Evolutionary conservation across 1,284 basidiomycete genomes (phyloP).

Genomic region (Leccinum variabile): DNA sequence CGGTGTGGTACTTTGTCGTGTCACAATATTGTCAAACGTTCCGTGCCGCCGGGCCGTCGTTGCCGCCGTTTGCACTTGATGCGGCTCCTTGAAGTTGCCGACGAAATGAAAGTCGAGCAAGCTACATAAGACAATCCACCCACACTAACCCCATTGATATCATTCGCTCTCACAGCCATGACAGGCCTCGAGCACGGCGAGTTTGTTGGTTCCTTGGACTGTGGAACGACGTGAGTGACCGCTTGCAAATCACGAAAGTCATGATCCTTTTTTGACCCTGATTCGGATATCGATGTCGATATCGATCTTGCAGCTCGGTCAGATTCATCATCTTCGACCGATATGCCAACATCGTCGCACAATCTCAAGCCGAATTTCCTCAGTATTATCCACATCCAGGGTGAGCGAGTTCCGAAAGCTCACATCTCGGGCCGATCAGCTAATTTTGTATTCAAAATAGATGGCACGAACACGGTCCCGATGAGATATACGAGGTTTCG

Average conservation of each 20-base stretch:
- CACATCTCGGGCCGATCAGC: neutral
- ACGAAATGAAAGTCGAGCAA: neutral
- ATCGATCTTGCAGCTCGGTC: constrained; percentile 65
- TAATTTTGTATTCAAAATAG: constrained; percentile 30
- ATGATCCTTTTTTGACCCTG: neutral
- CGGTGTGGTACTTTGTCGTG: neutral
- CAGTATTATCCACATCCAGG: constrained; percentile 91
- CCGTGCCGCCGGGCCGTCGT: neutral
- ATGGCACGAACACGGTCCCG: constrained; percentile 97
- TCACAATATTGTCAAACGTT: constrained; percentile 1
- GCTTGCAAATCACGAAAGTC: neutral
- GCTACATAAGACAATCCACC: constrained; percentile 19
- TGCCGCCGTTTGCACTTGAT: too few species aligned
- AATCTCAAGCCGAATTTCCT: constrained; percentile 88
- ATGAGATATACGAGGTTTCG: constrained; percentile 80
- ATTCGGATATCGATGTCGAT: constrained; percentile 1
- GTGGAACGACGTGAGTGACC: constrained; percentile 81
- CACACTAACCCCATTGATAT: neutral
- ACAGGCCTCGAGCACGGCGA: constrained; percentile 57
- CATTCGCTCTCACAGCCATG: constrained; percentile 32
- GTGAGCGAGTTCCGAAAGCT: constrained; percentile 40
- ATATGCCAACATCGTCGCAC: constrained; percentile 83
- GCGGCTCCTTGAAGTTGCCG: neutral
- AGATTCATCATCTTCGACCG: constrained; percentile 95
- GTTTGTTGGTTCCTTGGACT: constrained; percentile 89